These are phyloP conservation scores for Lotmaria passim DNA, from an alignment of 208 protist species.

Conservation along the genomic window DNA sequence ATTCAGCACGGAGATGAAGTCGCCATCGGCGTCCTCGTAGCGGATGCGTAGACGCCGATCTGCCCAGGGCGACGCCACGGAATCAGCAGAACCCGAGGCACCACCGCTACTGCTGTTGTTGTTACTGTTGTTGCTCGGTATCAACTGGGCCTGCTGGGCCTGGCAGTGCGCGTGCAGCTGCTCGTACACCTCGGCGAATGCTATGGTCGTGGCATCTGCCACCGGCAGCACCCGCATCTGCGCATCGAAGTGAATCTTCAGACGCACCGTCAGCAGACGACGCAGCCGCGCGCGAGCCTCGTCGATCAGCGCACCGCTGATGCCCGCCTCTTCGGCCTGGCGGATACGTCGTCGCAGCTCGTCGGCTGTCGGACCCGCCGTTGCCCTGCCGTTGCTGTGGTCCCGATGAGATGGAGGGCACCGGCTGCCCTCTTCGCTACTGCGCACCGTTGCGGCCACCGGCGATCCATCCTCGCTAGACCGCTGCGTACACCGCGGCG, in stretches of 20 bases:
- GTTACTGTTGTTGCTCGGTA: not conserved
- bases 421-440: constrained; percentile 9
- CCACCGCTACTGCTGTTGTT: not conserved
- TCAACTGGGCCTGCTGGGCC: constrained; percentile 33
- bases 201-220: constrained; percentile 38
- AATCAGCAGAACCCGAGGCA: not conserved
- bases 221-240: constrained; percentile 68
- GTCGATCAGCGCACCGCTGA: constrained; percentile 48
- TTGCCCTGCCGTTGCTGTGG: too few species aligned
- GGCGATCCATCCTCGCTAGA: constrained; percentile 20
- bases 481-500: constrained; percentile 13
- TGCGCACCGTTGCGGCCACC: not conserved
- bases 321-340: constrained; percentile 52
- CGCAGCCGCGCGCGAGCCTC: constrained; percentile 46
- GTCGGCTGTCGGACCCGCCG: constrained; percentile 7
- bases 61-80: constrained; percentile 3
- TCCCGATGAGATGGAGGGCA: too few species aligned
- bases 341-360: constrained; percentile 42
- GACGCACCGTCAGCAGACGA: constrained; percentile 41
- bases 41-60: constrained; percentile 69
- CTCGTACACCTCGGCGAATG: constrained; percentile 61
- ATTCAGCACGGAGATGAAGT: constrained; percentile 77
- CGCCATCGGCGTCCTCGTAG: constrained; percentile 83
- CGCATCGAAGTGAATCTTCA: constrained; percentile 84
- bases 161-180: constrained; percentile 62